Evolutionary conservation across 2,329 filamentous ascomycete genomes (phyloP).

Genomic region (Metarhizium brunneum): DNA sequence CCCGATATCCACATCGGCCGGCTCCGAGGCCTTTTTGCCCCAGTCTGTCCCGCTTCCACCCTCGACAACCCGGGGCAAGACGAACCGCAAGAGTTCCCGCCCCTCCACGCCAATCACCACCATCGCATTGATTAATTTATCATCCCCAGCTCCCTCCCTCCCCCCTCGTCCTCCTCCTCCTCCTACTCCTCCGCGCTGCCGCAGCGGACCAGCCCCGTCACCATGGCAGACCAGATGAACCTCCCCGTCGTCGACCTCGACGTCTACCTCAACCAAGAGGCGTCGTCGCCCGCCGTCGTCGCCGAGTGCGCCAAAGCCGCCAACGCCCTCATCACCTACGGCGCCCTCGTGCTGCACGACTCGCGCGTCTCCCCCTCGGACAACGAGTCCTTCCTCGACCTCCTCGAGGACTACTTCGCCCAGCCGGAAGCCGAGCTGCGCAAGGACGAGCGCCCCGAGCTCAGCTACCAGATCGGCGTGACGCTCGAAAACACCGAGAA

Average conservation of each 20-base stretch:
- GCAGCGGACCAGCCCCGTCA: neutral
- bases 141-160: neutral
- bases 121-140: neutral
- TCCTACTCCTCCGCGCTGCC: neutral
- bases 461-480: constrained; percentile 52
- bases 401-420: constrained; percentile 57
- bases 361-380: constrained; percentile 45
- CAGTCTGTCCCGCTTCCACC: neutral
- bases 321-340: constrained; percentile 48
- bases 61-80: neutral
- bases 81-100: neutral
- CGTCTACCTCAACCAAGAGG: constrained; percentile 37
- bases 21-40: constrained; percentile 3
- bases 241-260: constrained; percentile 52
- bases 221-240: constrained; percentile 34
- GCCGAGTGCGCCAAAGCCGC: constrained; percentile 46
- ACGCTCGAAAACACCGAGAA: constrained; percentile 55
- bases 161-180: neutral
- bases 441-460: constrained; percentile 45
- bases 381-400: constrained; percentile 48
- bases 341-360: constrained; percentile 51
- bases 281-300: constrained; percentile 32
- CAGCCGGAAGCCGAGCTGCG: constrained; percentile 38
- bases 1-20: constrained; percentile 3
- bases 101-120: neutral